These are phyloP conservation scores for Pistacia vera DNA, from an alignment of 345 rosid species.

Conservation along the genomic window DNA sequence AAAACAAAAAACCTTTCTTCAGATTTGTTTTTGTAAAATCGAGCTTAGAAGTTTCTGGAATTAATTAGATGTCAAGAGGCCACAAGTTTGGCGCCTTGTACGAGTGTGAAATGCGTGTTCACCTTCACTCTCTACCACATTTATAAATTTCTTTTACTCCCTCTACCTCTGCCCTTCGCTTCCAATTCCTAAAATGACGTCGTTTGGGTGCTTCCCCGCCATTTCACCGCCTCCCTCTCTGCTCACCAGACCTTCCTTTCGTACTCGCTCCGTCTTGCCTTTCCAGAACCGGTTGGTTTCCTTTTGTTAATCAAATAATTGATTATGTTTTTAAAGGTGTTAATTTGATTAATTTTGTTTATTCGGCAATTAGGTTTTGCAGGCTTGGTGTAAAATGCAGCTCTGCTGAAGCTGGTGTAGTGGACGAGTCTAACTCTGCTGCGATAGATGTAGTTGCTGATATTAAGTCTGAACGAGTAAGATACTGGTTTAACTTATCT, in stretches of 20 bases:
- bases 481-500: not conserved
- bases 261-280: slow-evolving; percentile 19
- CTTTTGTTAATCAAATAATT: not conserved
- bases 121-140: not conserved
- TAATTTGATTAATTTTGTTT: too few relatives aligned
- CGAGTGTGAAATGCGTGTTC: not conserved
- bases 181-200: slow-evolving; percentile 18
- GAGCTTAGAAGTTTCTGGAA: too few relatives aligned
- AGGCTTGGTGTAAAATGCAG: slow-evolving; percentile 63
- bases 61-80: too few relatives aligned
- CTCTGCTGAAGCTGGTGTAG: slow-evolving; percentile 53
- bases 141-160: not conserved
- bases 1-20: too few relatives aligned
- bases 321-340: too few relatives aligned
- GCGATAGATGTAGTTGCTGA: slow-evolving; percentile 84
- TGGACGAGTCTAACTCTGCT: slow-evolving; percentile 44
- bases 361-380: slow-evolving; percentile 24
- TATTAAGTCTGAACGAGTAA: slow-evolving; percentile 76
- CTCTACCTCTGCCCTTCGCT: not conserved
- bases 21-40: too few relatives aligned
- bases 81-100: too few relatives aligned
- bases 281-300: slow-evolving; percentile 28
- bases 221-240: slow-evolving; percentile 23
- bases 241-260: slow-evolving; percentile 25
- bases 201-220: slow-evolving; percentile 27